Percentiles rank a stretch among this genome's conserved stretches.
Evolutionary conservation across 163 green algal genomes (phyloP).

Genomic region (Chlamydomonas reinhardtii): DNA sequence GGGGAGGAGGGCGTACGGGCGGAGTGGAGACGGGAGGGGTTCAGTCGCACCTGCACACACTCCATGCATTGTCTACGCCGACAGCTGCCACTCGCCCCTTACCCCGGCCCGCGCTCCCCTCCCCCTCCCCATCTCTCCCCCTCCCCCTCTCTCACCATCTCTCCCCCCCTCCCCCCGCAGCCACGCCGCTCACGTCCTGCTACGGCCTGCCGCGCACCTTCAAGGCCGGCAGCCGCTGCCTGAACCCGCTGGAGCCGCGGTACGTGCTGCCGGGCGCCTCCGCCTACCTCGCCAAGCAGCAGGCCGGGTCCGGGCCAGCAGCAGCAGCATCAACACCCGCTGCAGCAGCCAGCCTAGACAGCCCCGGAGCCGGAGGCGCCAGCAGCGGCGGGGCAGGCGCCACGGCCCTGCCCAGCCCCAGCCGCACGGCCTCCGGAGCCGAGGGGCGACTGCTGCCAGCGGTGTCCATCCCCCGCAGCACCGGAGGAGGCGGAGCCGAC

Average conservation of each 20-base stretch:
- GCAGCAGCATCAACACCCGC: too few relatives aligned
- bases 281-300: not conserved
- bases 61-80: too few relatives aligned
- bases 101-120: not conserved
- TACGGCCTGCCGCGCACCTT: slow-evolving; percentile 14
- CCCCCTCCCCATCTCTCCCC: too few relatives aligned
- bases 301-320: too few relatives aligned
- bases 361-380: not conserved
- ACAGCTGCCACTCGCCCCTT: not conserved
- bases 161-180: too few relatives aligned
- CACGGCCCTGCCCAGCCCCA: not conserved
- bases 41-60: too few relatives aligned
- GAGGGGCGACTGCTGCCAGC: not conserved
- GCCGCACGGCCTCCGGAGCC: too few relatives aligned
- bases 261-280: slow-evolving; percentile 31
- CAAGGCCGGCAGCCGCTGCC: slow-evolving; percentile 17
- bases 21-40: too few relatives aligned
- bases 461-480: not conserved
- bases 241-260: slow-evolving; percentile 35
- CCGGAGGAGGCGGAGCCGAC: too few relatives aligned
- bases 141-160: too few relatives aligned
- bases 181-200: not conserved
- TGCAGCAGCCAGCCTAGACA: not conserved
- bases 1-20: too few relatives aligned
- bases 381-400: too few relatives aligned